Percentiles rank a stretch among this genome's conserved stretches.
phyloP scores from a whole-genome alignment of 768 basidiomycete genomes.

The Amanita subjunquillea region DNA sequence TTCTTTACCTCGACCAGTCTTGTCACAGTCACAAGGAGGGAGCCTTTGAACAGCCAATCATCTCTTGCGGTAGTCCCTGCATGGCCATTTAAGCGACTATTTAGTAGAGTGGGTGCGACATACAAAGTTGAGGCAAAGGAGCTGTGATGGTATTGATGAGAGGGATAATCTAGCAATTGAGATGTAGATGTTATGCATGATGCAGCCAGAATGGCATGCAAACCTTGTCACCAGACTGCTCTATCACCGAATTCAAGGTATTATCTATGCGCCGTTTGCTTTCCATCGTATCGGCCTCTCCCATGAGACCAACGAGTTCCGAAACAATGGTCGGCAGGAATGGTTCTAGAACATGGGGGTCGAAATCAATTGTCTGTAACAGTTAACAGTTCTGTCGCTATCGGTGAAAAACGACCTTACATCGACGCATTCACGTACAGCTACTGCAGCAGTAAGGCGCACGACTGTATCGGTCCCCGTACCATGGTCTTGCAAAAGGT shows the following conservation, averaged over 20 bases:
- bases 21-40: constrained; percentile 58
- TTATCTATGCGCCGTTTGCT: constrained; percentile 66
- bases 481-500: constrained; percentile 62
- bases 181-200: neutral
- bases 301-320: constrained; percentile 61
- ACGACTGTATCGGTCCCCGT: constrained; percentile 77
- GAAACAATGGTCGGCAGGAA: constrained; percentile 50
- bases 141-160: constrained; percentile 48
- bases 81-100: constrained; percentile 3
- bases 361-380: constrained; percentile 52
- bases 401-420: constrained; percentile 33
- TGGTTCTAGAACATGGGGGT: constrained; percentile 54
- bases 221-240: constrained; percentile 36
- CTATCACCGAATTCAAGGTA: constrained; percentile 61
- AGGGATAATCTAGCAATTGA: constrained; percentile 48
- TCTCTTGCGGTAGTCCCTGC: constrained; percentile 60
- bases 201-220: constrained; percentile 5
- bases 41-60: constrained; percentile 63
- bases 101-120: constrained; percentile 11
- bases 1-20: constrained; percentile 59
- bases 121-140: constrained; percentile 67
- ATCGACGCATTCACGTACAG: constrained; percentile 76
- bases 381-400: constrained; percentile 6
- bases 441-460: constrained; percentile 72
- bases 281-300: constrained; percentile 66